Evolutionary conservation across 495 filamentous ascomycete species (phyloP), one percentile per base, ranked within the genome.

Genomic region (Acidiella bohemica): DNA sequence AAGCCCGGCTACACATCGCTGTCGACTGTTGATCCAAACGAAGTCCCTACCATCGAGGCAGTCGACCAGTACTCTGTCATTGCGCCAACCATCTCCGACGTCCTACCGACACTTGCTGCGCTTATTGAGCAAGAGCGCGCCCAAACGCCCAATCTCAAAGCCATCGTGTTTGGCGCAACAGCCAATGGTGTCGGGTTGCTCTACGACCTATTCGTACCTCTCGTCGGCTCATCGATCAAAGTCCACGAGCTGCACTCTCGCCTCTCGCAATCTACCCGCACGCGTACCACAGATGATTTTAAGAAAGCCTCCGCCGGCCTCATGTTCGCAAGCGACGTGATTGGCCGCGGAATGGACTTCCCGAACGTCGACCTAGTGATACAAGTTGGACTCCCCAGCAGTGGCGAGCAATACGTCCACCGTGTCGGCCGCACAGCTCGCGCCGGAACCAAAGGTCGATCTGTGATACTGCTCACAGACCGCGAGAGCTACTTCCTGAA

Each of bases 51-150:
- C 3, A 87, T 95, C 59, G 69, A 88, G 27, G 67, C 66, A 35
- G 75, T 97, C 12, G 78, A 81, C 1, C 90, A 97, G 60, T 76
- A 78, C 52, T 60, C 78, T 26, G 75, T 85, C n/a, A 51, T 63
- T 21, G 57, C 78, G 29, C 51, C 53, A 9, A 76, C 80, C 21
- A 70, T 78, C 32, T 79, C 85, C 49, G 93, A 94, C 57, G 53
- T 71, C 16, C 62, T 81, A 40, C 83, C 88, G 8, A 57, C 80
- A n/a, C 50, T 95, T 11, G 58, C 87, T 27, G 84, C 95, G 55
- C 65, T 97, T 32, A 60, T 67, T 38, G 64, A 78, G 48, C 68
- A 69, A 19, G 75, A 78, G 49, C 34, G 56, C 62, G 34, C 53
- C 40, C 30, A 61, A 45, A 34, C 40, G 19, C 55, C 57, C 5